Evolutionary conservation across 2,329 filamentous ascomycete species (phyloP).

Genomic region (Phyllosticta citribraziliensis): DNA sequence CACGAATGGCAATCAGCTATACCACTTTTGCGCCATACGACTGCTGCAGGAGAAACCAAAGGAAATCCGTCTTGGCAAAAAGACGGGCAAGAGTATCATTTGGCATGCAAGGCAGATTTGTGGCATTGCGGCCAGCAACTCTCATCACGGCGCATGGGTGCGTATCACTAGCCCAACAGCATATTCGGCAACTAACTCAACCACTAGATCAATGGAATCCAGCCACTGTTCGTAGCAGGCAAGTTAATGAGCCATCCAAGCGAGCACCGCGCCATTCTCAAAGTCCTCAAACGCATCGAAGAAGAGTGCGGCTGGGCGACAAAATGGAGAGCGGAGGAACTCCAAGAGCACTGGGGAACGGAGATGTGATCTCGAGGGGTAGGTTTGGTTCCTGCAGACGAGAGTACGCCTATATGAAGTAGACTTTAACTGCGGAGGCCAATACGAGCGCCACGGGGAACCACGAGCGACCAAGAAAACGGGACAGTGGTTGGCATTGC

Average conservation of each 20-base stretch:
- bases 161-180: conserved; percentile 27
- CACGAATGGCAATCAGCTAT: conserved; percentile 15
- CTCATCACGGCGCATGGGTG: conserved; percentile 35
- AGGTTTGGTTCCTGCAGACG: background rate
- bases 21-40: conserved; percentile 14
- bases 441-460: background rate
- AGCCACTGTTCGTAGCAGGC: conserved; percentile 40
- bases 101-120: conserved; percentile 41
- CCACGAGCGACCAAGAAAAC: background rate
- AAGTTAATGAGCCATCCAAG: conserved; percentile 37
- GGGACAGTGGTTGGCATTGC: background rate
- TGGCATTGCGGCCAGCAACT: conserved; percentile 36
- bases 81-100: conserved; percentile 26
- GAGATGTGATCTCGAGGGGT: background rate
- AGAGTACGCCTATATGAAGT: background rate
- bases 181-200: background rate
- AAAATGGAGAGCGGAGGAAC: conserved; percentile 43
- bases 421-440: background rate
- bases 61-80: conserved; percentile 8
- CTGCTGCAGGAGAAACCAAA: conserved; percentile 21
- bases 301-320: conserved; percentile 45
- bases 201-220: conserved; percentile 16
- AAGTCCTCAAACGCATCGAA: conserved; percentile 41
- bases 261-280: conserved; percentile 38
- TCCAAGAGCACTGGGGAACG: conserved; percentile 43